Evolutionary conservation across 2,329 filamentous ascomycete genomes (phyloP).

Genomic region (Pseudonectria buxi): DNA sequence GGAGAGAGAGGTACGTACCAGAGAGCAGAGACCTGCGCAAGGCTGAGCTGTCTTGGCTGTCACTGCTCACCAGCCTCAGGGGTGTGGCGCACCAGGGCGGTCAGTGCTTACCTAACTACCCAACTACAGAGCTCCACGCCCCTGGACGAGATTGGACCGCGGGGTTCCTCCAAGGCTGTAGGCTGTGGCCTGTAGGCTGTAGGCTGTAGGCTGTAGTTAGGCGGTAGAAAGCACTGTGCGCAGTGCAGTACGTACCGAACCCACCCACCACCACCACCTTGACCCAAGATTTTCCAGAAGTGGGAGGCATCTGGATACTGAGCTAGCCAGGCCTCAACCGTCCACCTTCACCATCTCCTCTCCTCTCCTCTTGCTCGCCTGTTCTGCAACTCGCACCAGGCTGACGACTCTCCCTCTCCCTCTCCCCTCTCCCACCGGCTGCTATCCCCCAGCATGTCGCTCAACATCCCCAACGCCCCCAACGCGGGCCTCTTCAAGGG

Average conservation of each 20-base stretch:
- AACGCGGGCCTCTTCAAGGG: slow-evolving; percentile 92
- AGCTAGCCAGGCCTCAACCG: neutral
- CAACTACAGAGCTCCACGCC: neutral
- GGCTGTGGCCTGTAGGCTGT: neutral
- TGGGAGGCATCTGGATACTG: neutral
- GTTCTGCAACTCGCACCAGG: neutral
- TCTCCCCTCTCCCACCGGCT: slow-evolving; percentile 12
- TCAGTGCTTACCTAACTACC: too few species aligned
- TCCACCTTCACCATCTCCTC: neutral
- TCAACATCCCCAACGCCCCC: slow-evolving; percentile 90
- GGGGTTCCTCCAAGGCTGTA: too few species aligned
- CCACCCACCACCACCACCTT: slow-evolving; percentile 2
- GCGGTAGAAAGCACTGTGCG: too few species aligned
- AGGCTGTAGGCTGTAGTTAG: neutral
- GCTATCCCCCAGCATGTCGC: slow-evolving; percentile 61
- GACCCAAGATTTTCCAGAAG: slow-evolving; percentile 12
- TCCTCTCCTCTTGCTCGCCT: neutral
- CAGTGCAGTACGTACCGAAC: neutral
- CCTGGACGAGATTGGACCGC: too few species aligned
- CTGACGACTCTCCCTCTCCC: slow-evolving; percentile 5
- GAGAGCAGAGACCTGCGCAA: too few species aligned
- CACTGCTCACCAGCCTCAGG: too few species aligned
- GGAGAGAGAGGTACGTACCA: too few species aligned
- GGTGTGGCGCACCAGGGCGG: too few species aligned
- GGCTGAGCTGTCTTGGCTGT: too few species aligned